Base-by-base conservation (phyloP, 73 alveolate genomes). In the Urostyla sp. region DNA sequence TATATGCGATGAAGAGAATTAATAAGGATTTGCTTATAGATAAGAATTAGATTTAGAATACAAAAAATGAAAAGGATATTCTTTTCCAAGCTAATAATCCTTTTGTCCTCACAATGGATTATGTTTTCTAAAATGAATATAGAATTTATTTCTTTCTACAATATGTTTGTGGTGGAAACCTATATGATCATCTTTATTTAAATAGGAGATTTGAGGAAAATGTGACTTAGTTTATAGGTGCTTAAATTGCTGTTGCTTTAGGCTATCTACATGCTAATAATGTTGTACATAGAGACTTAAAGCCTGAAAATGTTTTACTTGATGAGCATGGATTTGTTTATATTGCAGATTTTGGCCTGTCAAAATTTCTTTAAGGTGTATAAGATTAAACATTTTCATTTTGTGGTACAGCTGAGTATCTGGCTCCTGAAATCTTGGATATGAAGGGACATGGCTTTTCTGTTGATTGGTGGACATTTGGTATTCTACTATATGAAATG, bases 1-100 rank as follows among this genome's bases (percentile, higher is more conserved):
- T 72, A 55, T 93, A 91, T 66, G 98, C 98, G 20, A 93, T 93
- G 98, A 93, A 93, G 75, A 89, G 94, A 44, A 85, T 91, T 27
- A 75, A 90, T 50, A 93, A 93, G 67, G 95, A 89, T 45, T 69
- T 87, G 34, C 63, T 92, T 13, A 83, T 82, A 7, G 91, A 89
- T 73, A 94, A 90, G 87, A 90, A 88, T 50, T 80, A 89, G 55
- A 85, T 80, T 18, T 40, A 61, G 18, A 88, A 89, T 67, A 92
- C 95, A 46, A 76, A 85, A 74, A 89, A 80, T 55, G 98, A 92
- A 53, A 76, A 84, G 52, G 90, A 87, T 16, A 92, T 92, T 16
- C 75, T 92, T 35, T 75, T 85, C 69, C 61, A 69, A 43, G 83
- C 87, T 56, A 75, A 92, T 54, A 84, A 87, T 43, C 95, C 92